Evolutionary conservation across 2,329 filamentous ascomycete genomes (phyloP), one percentile per base, ranked within the genome.

Genomic region (Verticillium dahliae): DNA sequence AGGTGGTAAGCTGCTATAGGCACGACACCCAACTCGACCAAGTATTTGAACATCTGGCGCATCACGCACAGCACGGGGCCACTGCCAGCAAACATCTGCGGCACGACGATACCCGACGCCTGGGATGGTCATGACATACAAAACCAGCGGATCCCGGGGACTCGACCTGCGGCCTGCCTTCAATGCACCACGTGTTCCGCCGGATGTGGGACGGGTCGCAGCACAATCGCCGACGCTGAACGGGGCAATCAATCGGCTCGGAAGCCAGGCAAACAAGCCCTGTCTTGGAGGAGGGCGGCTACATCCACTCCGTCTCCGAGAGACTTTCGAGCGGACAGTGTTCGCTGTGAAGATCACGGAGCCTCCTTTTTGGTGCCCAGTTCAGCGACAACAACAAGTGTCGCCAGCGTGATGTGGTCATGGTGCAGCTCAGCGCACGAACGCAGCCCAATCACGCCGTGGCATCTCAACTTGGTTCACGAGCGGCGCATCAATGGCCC

Each of bases 401-500:
- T 31, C 27, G 27, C 27, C 27, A 31, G 27, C 27, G 5, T 31
- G 27, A 5, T 31, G 27, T 31, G 27, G 27, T 31, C 27, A 31
- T 31, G 37, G 37, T 14, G 10, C 13, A 45, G 39, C 15, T 45
- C 39, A 45, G 15, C 15, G 18, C 15, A 9, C 39, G 6, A 18
- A 22, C 18, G n/a, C n/a, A n/a, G n/a, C 45, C 27, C 45, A 52
- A 52, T 52, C 45, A 52, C 9, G 18, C 45, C 45, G 22, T 52
- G 45, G 45, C 45, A 27, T 4, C 18, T 18, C 45, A 27, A 18
- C 35, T 38, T 38, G 10, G 33, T n/a, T 38, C 15, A 57, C 35
- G 34, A 34, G 27, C 57, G 57, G 57, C 57, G 39, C 57, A 58
- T 58, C 39, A 50, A 58, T 58, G 22, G 38, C 22, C 57, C 57